A percentile compares a stretch with the other conserved stretches of the same genome.
These are phyloP conservation scores for Xerocomellus dryophilus DNA, from an alignment of 768 basidiomycete genomes.

Conservation along the genomic window DNA sequence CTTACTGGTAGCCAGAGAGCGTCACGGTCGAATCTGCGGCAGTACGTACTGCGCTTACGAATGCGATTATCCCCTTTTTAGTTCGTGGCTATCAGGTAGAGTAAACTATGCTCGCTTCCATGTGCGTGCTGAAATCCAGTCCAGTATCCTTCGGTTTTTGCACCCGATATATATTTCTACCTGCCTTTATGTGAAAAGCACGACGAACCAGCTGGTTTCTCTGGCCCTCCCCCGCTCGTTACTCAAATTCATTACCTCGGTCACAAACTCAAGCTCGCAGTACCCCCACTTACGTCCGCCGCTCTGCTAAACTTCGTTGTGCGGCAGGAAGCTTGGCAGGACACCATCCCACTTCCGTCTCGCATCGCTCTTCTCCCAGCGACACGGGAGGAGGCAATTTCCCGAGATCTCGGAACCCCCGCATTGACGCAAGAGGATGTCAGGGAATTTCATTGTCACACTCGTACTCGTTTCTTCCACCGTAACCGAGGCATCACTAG, in stretches of 20 bases:
- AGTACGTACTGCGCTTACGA: slow-evolving; percentile 28
- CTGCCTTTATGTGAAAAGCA: slow-evolving; percentile 37
- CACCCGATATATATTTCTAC: slow-evolving; percentile 43
- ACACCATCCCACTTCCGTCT: slow-evolving; percentile 24
- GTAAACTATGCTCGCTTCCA: neutral
- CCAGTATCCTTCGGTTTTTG: slow-evolving; percentile 43
- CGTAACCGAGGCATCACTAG: slow-evolving; percentile 23
- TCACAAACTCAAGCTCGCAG: slow-evolving; percentile 38
- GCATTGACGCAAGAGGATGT: slow-evolving; percentile 39
- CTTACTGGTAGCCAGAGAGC: slow-evolving; percentile 30
- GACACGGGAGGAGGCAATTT: slow-evolving; percentile 35
- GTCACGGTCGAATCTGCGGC: slow-evolving; percentile 30
- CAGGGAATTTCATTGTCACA: slow-evolving; percentile 35
- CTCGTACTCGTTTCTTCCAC: slow-evolving; percentile 34
- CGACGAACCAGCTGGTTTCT: slow-evolving; percentile 23
- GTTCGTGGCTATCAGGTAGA: slow-evolving; percentile 42
- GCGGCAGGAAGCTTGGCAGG: slow-evolving; percentile 38
- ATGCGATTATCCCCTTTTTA: slow-evolving; percentile 39
- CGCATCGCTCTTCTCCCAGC: slow-evolving; percentile 28
- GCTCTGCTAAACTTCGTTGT: slow-evolving; percentile 38
- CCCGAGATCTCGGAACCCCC: slow-evolving; percentile 30
- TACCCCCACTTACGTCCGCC: slow-evolving; percentile 41
- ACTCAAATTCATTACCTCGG: slow-evolving; percentile 40
- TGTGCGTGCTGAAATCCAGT: slow-evolving; percentile 4
- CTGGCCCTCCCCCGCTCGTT: slow-evolving; percentile 33